Conservation (phyloP, 257 asterid genomes). For the Ballota nigra region DNA sequence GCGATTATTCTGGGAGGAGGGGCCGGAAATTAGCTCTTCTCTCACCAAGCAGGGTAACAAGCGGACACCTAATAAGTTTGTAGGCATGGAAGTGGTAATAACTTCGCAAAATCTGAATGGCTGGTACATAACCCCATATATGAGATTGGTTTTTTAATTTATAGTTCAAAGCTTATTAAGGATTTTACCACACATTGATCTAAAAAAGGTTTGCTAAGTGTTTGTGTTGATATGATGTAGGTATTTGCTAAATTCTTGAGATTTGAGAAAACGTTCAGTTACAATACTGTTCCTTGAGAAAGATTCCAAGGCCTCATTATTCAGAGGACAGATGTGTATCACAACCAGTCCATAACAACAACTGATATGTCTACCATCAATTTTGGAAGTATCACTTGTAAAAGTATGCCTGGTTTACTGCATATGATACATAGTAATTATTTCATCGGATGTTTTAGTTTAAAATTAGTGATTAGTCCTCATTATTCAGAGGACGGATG, state of each 20-base stretch:
- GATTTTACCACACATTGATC: not conserved
- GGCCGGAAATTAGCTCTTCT: too few relatives aligned
- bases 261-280: conserved; percentile 84
- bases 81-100: conserved; percentile 92
- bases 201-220: conserved; percentile 2
- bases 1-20: too few relatives aligned
- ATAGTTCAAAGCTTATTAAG: conserved; percentile 7
- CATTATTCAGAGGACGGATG: conserved; percentile 53
- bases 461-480: too few relatives aligned
- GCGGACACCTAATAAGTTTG: conserved; percentile 95
- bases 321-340: too few relatives aligned
- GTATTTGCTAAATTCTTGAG: conserved; percentile 81
- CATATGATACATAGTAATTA: too few relatives aligned
- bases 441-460: too few relatives aligned
- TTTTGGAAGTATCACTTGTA: too few relatives aligned
- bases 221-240: conserved; percentile 34
- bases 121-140: conserved; percentile 46
- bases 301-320: too few relatives aligned
- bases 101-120: conserved; percentile 95
- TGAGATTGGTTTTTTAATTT: not conserved
- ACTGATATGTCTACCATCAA: too few relatives aligned
- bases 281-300: conserved; percentile 87
- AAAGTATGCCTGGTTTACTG: too few relatives aligned
- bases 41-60: conserved; percentile 87
- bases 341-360: too few relatives aligned